phyloP scores from a whole-genome alignment of 148 eudicot species.

The Rhododendron vialii region DNA sequence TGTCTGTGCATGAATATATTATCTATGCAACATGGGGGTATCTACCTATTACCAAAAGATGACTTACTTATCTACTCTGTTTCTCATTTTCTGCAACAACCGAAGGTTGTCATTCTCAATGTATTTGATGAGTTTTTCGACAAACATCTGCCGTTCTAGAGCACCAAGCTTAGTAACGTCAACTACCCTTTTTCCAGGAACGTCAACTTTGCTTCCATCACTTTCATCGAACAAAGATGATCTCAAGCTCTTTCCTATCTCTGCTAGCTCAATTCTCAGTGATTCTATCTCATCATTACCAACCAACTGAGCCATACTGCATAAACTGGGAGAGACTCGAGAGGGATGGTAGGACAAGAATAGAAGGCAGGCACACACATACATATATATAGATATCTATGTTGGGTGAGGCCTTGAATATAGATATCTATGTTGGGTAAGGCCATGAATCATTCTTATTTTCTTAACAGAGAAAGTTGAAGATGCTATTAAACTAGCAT shows the following conservation, averaged over 20 bases:
- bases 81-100: slow-evolving; percentile 62
- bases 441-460: slow-evolving; percentile 9
- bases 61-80: slow-evolving; percentile 68
- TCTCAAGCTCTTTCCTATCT: slow-evolving; percentile 40
- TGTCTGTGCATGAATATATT: neutral
- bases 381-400: too few species aligned
- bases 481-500: neutral
- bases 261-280: slow-evolving; percentile 33
- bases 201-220: slow-evolving; percentile 23
- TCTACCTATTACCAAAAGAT: neutral
- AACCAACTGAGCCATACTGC: slow-evolving; percentile 36
- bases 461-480: neutral
- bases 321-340: neutral
- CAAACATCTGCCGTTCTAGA: slow-evolving; percentile 51
- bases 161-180: slow-evolving; percentile 70
- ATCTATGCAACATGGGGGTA: neutral
- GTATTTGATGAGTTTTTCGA: slow-evolving; percentile 75
- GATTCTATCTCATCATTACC: slow-evolving; percentile 37
- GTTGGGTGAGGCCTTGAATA: too few species aligned
- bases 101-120: slow-evolving; percentile 77
- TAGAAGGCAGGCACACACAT: neutral
- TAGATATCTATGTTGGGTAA: too few species aligned
- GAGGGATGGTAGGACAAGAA: neutral
- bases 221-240: slow-evolving; percentile 48
- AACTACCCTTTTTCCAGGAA: slow-evolving; percentile 44